These are phyloP conservation scores for Aspergillus sp. DNA, from an alignment of 2,329 filamentous ascomycete species.

Conservation along the genomic window DNA sequence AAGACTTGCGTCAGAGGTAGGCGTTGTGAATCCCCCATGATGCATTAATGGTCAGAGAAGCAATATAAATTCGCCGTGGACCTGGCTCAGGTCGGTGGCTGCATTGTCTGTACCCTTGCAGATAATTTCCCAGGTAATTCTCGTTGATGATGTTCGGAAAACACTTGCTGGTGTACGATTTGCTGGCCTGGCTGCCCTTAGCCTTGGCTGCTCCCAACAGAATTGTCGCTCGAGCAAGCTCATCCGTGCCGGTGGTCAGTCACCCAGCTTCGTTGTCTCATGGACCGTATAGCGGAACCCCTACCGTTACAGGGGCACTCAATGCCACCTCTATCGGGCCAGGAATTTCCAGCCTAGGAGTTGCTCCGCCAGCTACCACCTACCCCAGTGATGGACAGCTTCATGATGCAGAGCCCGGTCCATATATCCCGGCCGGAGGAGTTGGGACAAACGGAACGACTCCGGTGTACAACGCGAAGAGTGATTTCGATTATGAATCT, in stretches of 20 bases:
- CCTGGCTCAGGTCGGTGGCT: neutral
- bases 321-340: conserved; percentile 51
- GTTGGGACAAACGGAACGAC: conserved; percentile 74
- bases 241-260: neutral
- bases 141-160: conserved; percentile 15
- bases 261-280: conserved; percentile 42
- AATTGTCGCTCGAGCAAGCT: neutral
- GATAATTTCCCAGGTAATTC: neutral
- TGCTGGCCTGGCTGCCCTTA: conserved; percentile 11
- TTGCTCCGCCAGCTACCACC: conserved; percentile 61
- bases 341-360: conserved; percentile 58
- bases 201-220: conserved; percentile 16
- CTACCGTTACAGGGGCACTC: conserved; percentile 69
- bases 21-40: neutral
- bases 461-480: conserved; percentile 74
- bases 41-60: neutral
- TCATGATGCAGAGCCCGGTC: conserved; percentile 66
- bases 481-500: conserved; percentile 81
- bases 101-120: neutral
- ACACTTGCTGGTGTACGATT: conserved; percentile 11
- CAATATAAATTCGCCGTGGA: neutral
- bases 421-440: conserved; percentile 71
- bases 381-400: conserved; percentile 73
- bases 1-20: neutral
- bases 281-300: conserved; percentile 65